These are phyloP conservation scores for Triticum aestivum DNA, from an alignment of 176 grass and related monocot species.

Conservation along the genomic window IWGSC_CS_RefSeq_v2.1 NC_057809.1:498923289-498923788, in stretches of 20 bases:
- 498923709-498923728: constrained; percentile 61
- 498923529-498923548: constrained; percentile 34
- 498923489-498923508: constrained; percentile 27
- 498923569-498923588: constrained; percentile 37
- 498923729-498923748: constrained; percentile 55
- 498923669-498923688: constrained; percentile 68
- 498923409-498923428: constrained; percentile 32
- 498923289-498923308: neutral
- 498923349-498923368: constrained; percentile 25
- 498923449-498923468: constrained; percentile 26
- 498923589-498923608: constrained; percentile 57
- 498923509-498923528: constrained; percentile 5
- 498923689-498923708: constrained; percentile 78
- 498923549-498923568: constrained; percentile 30
- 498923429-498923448: constrained; percentile 29
- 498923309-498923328: constrained; percentile 33
- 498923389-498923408: constrained; percentile 29
- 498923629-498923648: constrained; percentile 90
- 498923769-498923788: constrained; percentile 84
- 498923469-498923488: constrained; percentile 1
- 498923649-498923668: constrained; percentile 69
- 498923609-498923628: constrained; percentile 60
- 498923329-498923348: constrained; percentile 24
- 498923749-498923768: constrained; percentile 78
- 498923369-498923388: constrained; percentile 18